Conservation (phyloP, 768 basidiomycete species). For the Tulasnella sp. region DNA sequence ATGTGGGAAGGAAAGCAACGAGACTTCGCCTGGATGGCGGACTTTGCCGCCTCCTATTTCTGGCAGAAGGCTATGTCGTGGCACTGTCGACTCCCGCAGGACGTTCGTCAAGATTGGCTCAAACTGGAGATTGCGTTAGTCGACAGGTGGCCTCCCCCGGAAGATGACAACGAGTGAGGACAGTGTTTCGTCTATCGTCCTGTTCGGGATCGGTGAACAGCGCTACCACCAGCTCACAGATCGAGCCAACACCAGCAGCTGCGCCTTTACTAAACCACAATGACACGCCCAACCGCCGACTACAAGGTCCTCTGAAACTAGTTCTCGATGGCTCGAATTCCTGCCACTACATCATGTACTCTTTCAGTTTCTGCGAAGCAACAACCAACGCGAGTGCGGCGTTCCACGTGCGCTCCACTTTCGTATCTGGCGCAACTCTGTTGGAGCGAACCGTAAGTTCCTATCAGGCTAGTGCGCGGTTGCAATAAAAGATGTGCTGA, state of each 20-base stretch:
- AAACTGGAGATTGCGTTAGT: neutral
- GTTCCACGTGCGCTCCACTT: neutral
- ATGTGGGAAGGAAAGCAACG: too few species aligned
- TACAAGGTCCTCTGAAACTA: neutral
- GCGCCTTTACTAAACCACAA: neutral
- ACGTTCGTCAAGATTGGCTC: neutral
- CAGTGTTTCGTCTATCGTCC: neutral
- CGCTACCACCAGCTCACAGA: neutral
- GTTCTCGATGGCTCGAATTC: neutral
- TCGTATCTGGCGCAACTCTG: neutral
- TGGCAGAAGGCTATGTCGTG: neutral
- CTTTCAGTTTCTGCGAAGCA: neutral
- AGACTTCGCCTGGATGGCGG: too few species aligned
- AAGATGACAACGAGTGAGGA: neutral
- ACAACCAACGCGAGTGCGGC: neutral
- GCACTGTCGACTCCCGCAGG: neutral
- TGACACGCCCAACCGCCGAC: neutral
- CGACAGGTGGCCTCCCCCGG: neutral
- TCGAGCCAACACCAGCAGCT: neutral
- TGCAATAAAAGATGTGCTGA: neutral
- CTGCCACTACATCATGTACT: neutral
- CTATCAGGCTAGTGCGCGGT: neutral
- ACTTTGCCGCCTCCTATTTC: neutral
- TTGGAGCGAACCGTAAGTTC: neutral
- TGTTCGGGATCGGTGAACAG: neutral